phyloP scores from a whole-genome alignment of 768 basidiomycete genomes.

The Krasilnikovozyma curviuscula region DNA sequence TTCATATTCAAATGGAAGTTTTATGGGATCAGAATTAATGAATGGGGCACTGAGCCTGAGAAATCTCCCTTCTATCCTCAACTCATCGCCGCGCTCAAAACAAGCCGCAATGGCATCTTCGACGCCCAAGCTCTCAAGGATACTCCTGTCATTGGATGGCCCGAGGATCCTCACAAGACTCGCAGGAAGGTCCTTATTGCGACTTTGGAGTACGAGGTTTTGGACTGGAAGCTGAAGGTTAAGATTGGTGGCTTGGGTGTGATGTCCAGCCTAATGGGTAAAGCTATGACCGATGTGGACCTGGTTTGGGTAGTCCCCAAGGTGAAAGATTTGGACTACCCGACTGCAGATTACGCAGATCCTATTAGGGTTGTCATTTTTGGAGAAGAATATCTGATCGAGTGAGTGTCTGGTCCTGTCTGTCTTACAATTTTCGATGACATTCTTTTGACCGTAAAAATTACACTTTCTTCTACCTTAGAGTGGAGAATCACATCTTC shows the following conservation, averaged over 20 bases:
- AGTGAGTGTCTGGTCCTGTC: constrained; percentile 23
- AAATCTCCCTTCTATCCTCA: constrained; percentile 63
- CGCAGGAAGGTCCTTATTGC: constrained; percentile 77
- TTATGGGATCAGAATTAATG: constrained; percentile 88
- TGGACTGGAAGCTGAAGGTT: constrained; percentile 95
- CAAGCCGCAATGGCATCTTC: constrained; percentile 22
- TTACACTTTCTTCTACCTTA: too few relatives aligned
- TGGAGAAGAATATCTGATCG: constrained; percentile 83
- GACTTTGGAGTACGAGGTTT: constrained; percentile 85
- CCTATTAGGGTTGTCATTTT: constrained; percentile 94
- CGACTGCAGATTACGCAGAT: constrained; percentile 71
- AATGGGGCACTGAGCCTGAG: constrained; percentile 58
- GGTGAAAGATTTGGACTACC: constrained; percentile 85
- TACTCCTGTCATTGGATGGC: constrained; percentile 57
- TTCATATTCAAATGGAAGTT: constrained; percentile 84
- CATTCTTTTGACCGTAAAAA: too few relatives aligned
- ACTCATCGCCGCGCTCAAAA: constrained; percentile 50
- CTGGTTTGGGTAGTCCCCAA: constrained; percentile 86
- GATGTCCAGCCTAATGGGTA: constrained; percentile 95
- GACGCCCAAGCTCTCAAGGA: constrained; percentile 4
- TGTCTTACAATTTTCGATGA: not conserved
- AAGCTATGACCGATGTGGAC: constrained; percentile 93
- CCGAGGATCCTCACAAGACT: constrained; percentile 65
- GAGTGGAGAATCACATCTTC: constrained; percentile 68
- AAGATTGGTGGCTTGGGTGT: constrained; percentile 97